phyloP scores from a whole-genome alignment of 192 early-diverging fungal species.

The Rhizoclosmatium globosum region DNA sequence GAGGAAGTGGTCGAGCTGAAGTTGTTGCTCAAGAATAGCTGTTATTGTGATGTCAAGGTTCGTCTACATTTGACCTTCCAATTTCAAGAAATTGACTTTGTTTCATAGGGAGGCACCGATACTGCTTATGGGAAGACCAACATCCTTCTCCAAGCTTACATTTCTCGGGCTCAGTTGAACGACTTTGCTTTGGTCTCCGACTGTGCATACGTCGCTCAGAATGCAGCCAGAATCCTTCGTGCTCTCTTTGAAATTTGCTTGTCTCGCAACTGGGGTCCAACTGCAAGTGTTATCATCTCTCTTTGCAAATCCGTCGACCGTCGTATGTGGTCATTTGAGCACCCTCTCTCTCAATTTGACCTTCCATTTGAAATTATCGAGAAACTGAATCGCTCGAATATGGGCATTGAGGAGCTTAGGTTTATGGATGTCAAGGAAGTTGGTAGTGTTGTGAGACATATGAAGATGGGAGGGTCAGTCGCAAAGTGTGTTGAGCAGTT shows the following conservation, averaged over 20 bases:
- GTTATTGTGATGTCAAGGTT: conserved; percentile 89
- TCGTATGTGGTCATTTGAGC: conserved; percentile 92
- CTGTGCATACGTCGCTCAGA: conserved; percentile 94
- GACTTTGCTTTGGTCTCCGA: conserved; percentile 97
- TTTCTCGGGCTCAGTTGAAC: conserved; percentile 80
- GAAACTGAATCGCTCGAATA: conserved; percentile 73
- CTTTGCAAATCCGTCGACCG: conserved; percentile 89
- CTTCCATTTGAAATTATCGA: conserved; percentile 75
- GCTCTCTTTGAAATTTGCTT: conserved; percentile 96
- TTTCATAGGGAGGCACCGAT: conserved; percentile 74
- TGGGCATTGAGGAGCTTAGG: conserved; percentile 73
- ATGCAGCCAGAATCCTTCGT: conserved; percentile 89
- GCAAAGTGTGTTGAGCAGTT: conserved; percentile 82
- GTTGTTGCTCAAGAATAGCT: conserved; percentile 67
- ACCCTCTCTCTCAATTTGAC: conserved; percentile 86
- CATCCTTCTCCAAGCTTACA: conserved; percentile 88
- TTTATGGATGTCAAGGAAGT: conserved; percentile 87
- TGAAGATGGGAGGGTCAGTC: conserved; percentile 79
- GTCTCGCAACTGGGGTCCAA: conserved; percentile 89
- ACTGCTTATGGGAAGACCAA: conserved; percentile 92
- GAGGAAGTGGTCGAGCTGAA: conserved; percentile 88
- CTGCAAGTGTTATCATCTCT: conserved; percentile 77
- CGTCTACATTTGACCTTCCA: background rate
- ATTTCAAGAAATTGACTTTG: background rate
- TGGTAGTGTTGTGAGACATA: conserved; percentile 85